Evolutionary conservation across 495 filamentous ascomycete species (phyloP).

Genomic region (Aspergillus mulundensis): DNA sequence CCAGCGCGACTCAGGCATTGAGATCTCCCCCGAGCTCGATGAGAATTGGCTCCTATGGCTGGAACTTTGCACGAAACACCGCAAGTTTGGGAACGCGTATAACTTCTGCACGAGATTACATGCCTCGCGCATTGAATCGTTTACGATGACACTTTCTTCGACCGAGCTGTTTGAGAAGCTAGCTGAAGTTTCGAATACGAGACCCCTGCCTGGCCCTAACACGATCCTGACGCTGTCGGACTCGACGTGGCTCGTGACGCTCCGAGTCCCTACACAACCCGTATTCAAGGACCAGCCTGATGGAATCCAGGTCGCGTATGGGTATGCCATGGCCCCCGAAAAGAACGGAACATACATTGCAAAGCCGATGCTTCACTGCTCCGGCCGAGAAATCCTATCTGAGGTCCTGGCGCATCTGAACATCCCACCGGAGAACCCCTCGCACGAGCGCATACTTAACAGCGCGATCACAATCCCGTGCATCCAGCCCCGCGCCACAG

Average conservation of each 20-base stretch:
- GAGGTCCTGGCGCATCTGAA: conserved; percentile 36
- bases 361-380: conserved; percentile 39
- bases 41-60: conserved; percentile 34
- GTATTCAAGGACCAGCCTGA: conserved; percentile 33
- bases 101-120: conserved; percentile 35
- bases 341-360: conserved; percentile 29
- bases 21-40: conserved; percentile 25
- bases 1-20: background rate
- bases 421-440: conserved; percentile 5
- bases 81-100: conserved; percentile 37
- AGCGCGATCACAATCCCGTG: conserved; percentile 33
- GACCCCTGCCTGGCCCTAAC: conserved; percentile 24
- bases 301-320: conserved; percentile 33
- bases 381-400: conserved; percentile 36
- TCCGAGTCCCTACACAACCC: conserved; percentile 37
- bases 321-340: conserved; percentile 35
- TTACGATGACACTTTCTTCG: conserved; percentile 37
- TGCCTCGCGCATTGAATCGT: conserved; percentile 36
- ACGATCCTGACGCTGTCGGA: conserved; percentile 34
- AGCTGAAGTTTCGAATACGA: conserved; percentile 18
- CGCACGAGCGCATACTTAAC: conserved; percentile 13
- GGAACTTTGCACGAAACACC: conserved; percentile 21
- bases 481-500: conserved; percentile 26
- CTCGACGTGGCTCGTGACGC: conserved; percentile 33
- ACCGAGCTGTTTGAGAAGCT: conserved; percentile 24